Percentiles rank a stretch among this genome's conserved stretches.
Evolutionary conservation across 306 rosid genomes (phyloP).

Genomic region (Spatholobus suberectus): DNA sequence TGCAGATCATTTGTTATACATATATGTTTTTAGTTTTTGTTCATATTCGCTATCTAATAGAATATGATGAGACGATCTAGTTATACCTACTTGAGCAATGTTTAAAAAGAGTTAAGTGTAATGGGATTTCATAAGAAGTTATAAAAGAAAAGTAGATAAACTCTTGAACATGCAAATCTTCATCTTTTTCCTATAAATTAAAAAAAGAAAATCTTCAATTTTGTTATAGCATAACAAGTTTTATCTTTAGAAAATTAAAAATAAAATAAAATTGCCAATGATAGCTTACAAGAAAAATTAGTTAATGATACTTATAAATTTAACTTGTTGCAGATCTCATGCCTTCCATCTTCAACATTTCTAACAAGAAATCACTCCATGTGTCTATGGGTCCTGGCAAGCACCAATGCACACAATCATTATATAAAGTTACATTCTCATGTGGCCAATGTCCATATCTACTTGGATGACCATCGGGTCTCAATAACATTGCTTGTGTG

Average conservation of each 20-base stretch:
- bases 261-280: neutral
- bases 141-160: neutral
- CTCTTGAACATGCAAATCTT: neutral
- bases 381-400: constrained; percentile 86
- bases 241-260: constrained; percentile 11
- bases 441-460: constrained; percentile 77
- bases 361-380: constrained; percentile 80
- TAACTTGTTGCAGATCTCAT: constrained; percentile 43
- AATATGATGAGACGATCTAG: neutral
- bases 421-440: constrained; percentile 71
- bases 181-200: neutral
- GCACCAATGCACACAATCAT: constrained; percentile 96
- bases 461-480: constrained; percentile 98
- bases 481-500: constrained; percentile 64
- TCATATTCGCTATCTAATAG: too few species aligned
- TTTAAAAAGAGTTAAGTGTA: neutral
- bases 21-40: too few species aligned
- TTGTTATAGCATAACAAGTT: neutral
- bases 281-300: constrained; percentile 9
- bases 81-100: neutral
- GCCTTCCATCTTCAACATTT: constrained; percentile 80
- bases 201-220: neutral
- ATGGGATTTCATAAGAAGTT: neutral
- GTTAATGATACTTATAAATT: neutral
- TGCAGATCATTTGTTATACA: constrained; percentile 42